A percentile compares a stretch with the other conserved stretches of the same genome.
These are phyloP conservation scores for Ogataea pini DNA, from an alignment of 805 yeast genomes.

Conservation along the genomic window DNA sequence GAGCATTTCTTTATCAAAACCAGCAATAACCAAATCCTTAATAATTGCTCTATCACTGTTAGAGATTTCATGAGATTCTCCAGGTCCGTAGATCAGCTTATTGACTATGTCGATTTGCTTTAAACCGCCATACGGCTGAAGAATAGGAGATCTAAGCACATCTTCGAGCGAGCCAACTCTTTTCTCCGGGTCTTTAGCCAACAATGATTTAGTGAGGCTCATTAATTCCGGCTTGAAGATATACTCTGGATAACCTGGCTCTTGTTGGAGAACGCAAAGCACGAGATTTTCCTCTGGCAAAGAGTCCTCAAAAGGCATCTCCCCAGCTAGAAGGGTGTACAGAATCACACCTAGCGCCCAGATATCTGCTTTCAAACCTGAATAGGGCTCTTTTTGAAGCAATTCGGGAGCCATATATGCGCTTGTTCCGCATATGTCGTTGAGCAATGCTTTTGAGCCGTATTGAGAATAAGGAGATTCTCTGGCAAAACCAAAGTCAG, in stretches of 20 bases:
- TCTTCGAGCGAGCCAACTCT: constrained; percentile 57
- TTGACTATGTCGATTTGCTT: constrained; percentile 42
- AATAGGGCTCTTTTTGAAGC: constrained; percentile 63
- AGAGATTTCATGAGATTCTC: constrained; percentile 34
- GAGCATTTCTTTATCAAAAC: constrained; percentile 63
- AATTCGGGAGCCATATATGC: constrained; percentile 98
- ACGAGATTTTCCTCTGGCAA: constrained; percentile 57
- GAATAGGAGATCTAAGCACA: constrained; percentile 52
- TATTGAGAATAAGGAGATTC: constrained; percentile 47
- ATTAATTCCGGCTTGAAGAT: constrained; percentile 48
- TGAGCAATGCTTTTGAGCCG: constrained; percentile 45
- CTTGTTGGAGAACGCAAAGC: constrained; percentile 58
- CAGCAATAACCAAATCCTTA: constrained; percentile 57
- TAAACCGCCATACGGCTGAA: constrained; percentile 46
- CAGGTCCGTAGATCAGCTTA: constrained; percentile 38
- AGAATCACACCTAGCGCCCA: constrained; percentile 93
- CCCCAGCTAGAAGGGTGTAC: constrained; percentile 80
- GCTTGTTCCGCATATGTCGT: constrained; percentile 90
- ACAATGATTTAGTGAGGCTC: constrained; percentile 51
- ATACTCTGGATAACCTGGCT: constrained; percentile 55
- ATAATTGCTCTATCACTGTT: constrained; percentile 63
- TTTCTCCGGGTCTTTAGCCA: constrained; percentile 62
- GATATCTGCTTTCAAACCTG: constrained; percentile 79
- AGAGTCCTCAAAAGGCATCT: constrained; percentile 90
- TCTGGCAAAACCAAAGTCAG: constrained; percentile 94